These are phyloP conservation scores for Mastigamoeba balamuthi DNA, from an alignment of 78 protist genomes.

Conservation along the genomic window DNA sequence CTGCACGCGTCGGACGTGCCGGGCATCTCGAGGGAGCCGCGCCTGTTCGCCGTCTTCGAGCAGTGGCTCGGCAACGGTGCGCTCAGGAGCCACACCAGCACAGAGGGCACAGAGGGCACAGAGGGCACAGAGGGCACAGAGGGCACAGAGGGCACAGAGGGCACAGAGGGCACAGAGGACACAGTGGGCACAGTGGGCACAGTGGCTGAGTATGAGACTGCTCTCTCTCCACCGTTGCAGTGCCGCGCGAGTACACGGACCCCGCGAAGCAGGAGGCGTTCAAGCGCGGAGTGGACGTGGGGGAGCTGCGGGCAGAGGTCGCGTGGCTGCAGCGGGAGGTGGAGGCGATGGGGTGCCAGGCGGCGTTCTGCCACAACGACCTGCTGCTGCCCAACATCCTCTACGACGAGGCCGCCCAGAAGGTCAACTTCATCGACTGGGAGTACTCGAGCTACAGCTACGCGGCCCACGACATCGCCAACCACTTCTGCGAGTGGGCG, in stretches of 20 bases:
- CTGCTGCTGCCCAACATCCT: slow-evolving; percentile 35
- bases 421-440: slow-evolving; percentile 36
- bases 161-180: not conserved
- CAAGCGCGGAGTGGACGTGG: not conserved
- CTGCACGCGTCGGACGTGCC: slow-evolving; percentile 47
- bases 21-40: no score
- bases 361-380: slow-evolving; percentile 51
- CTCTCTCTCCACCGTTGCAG: no score
- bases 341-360: slow-evolving; percentile 23
- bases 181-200: not conserved
- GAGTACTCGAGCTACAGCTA: slow-evolving; percentile 51
- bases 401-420: slow-evolving; percentile 5
- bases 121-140: slow-evolving; percentile 6
- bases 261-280: not conserved
- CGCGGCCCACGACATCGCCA: slow-evolving; percentile 43
- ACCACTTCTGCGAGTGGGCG: slow-evolving; percentile 53
- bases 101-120: slow-evolving; percentile 32
- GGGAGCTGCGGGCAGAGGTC: slow-evolving; percentile 21
- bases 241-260: not conserved
- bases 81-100: slow-evolving; percentile 23
- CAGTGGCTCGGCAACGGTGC: slow-evolving; percentile 31
- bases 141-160: not conserved
- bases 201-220: not conserved
- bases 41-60: no score
- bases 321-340: slow-evolving; percentile 8